Conservation (phyloP, 495 filamentous ascomycete species). For the Aspergillus sparsus region DNA sequence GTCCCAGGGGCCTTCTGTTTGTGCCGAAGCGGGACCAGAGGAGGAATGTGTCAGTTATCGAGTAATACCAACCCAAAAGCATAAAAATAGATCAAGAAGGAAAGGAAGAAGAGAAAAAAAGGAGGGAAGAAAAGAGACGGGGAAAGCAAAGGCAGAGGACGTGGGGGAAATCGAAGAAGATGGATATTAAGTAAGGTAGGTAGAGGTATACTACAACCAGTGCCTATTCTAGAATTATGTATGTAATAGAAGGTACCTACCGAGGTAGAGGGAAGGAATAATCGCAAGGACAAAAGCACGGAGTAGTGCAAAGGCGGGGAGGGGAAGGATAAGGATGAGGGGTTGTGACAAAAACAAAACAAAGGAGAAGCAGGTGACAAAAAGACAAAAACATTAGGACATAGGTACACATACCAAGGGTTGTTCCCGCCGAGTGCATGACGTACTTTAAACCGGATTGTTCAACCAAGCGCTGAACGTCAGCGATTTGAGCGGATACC, state of each 20-base stretch:
- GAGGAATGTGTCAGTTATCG: conserved; percentile 11
- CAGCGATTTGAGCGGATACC: conserved; percentile 83
- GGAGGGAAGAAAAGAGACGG: conserved; percentile 1
- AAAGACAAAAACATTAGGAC: conserved; percentile 19
- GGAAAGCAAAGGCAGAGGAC: conserved; percentile 1
- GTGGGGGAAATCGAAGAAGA: background rate
- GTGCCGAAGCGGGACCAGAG: conserved; percentile 3
- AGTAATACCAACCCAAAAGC: background rate
- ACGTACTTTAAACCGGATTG: conserved; percentile 74
- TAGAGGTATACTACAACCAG: background rate
- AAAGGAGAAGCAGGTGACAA: background rate
- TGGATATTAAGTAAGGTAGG: background rate
- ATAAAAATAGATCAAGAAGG: background rate
- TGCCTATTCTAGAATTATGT: background rate
- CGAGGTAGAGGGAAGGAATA: no score
- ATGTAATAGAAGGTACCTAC: background rate
- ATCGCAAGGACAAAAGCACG: background rate
- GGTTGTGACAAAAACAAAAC: background rate
- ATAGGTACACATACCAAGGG: conserved; percentile 63
- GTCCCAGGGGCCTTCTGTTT: conserved; percentile 85
- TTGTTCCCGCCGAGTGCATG: conserved; percentile 93
- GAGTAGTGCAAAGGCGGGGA: conserved; percentile 2
- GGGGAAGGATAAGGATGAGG: background rate
- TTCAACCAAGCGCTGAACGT: conserved; percentile 83
- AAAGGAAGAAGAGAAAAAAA: background rate